Evolutionary conservation across 257 asterid genomes (phyloP).

Genomic region (Nicotiana tabacum): DNA sequence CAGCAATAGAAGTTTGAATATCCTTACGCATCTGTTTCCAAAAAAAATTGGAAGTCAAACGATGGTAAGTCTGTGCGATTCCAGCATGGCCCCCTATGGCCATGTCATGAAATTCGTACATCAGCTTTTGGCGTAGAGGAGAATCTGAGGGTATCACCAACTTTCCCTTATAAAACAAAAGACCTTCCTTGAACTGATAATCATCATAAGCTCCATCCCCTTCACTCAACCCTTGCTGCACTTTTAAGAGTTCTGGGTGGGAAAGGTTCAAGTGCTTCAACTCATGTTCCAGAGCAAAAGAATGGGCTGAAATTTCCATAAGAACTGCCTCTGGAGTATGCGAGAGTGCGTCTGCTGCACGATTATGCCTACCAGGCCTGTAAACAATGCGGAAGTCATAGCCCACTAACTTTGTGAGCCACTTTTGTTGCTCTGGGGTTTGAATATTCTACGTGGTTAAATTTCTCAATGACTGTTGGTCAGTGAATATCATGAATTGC

Average conservation of each 20-base stretch:
- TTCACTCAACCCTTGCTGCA: background rate
- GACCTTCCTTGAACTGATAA: background rate
- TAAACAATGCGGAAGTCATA: background rate
- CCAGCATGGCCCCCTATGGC: background rate
- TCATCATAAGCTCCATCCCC: background rate
- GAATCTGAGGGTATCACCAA: too few species aligned
- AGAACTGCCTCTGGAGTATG: background rate
- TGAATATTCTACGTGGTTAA: background rate
- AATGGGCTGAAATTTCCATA: too few species aligned
- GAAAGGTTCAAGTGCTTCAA: too few species aligned
- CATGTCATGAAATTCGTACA: background rate
- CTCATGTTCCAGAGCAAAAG: too few species aligned
- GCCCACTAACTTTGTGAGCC: background rate
- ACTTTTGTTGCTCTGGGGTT: background rate
- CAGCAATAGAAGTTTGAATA: background rate
- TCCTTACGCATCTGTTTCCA: background rate
- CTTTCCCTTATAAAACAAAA: background rate
- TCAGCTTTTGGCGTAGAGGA: background rate
- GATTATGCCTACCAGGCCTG: background rate
- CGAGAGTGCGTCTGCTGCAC: background rate
- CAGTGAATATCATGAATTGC: background rate
- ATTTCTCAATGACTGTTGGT: background rate
- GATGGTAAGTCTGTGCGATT: background rate
- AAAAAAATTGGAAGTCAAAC: background rate
- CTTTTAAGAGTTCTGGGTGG: background rate